A percentile compares a stretch with the other conserved stretches of the same genome.
These are phyloP conservation scores for Isoetes taiwanensis DNA, from an alignment of 75 land plant species.

Conservation along the genomic window DNA sequence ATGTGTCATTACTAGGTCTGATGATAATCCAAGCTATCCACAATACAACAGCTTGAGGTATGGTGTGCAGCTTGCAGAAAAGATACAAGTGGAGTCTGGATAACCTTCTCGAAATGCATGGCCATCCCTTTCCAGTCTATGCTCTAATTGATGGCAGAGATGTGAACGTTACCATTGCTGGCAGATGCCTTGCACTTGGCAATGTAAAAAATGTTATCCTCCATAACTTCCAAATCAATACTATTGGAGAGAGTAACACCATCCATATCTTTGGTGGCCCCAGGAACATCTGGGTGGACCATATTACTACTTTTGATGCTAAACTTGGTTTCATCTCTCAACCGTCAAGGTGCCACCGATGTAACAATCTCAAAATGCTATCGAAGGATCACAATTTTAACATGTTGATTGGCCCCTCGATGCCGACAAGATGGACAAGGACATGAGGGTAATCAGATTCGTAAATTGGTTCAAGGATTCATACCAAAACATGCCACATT, in stretches of 20 bases:
- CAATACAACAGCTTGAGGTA: background rate
- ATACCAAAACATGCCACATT: background rate
- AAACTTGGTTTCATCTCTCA: background rate
- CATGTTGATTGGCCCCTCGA: background rate
- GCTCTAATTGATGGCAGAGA: background rate
- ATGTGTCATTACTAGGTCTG: background rate
- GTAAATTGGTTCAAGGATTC: slow-evolving; percentile 5
- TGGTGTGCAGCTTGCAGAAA: background rate
- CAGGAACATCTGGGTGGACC: slow-evolving; percentile 6
- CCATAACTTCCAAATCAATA: slow-evolving; percentile 4
- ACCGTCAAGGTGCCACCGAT: background rate
- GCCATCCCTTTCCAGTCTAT: background rate
- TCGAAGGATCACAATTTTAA: background rate
- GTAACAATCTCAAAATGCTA: background rate
- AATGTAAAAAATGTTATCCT: background rate
- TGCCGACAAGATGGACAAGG: background rate
- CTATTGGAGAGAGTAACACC: background rate
- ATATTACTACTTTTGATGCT: background rate
- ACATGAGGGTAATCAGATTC: background rate
- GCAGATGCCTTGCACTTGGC: background rate
- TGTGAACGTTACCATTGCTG: background rate
- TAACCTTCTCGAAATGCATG: slow-evolving; percentile 5
- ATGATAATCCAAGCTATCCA: background rate
- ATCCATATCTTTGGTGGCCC: background rate
- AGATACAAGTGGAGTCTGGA: slow-evolving; percentile 4